Percentiles rank a stretch among this genome's conserved stretches.
phyloP scores from a whole-genome alignment of 2,329 filamentous ascomycete species.

The Chrysoporthe puriensis region DNA sequence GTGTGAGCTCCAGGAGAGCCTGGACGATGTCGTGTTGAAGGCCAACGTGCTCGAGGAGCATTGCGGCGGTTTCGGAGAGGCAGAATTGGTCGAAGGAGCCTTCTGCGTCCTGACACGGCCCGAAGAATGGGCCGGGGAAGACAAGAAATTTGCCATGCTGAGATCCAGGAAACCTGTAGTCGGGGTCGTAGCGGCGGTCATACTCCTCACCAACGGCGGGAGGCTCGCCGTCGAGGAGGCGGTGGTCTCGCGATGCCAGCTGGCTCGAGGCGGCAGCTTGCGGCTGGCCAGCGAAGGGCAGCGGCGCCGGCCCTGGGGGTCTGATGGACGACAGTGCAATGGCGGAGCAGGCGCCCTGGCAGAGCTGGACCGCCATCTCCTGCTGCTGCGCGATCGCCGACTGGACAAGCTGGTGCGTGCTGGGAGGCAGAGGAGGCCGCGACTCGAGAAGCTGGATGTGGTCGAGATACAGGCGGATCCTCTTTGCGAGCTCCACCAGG shows the following conservation, averaged over 20 bases:
- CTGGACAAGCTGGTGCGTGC: not conserved
- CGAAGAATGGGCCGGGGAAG: not conserved
- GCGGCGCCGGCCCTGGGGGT: not conserved
- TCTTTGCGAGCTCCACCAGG: not conserved
- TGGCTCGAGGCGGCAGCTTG: not conserved
- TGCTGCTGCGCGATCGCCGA: not conserved
- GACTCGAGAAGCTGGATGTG: not conserved
- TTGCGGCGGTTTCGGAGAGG: not conserved
- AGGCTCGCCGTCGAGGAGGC: not conserved
- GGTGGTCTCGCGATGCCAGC: not conserved
- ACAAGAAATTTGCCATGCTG: not conserved
- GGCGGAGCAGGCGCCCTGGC: not conserved
- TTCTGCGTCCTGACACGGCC: not conserved
- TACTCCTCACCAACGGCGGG: not conserved
- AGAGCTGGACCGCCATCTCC: not conserved
- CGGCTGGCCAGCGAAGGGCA: not conserved
- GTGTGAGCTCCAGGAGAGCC: not conserved
- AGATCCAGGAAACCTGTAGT: not conserved
- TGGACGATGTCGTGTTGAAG: not conserved
- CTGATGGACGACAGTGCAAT: not conserved
- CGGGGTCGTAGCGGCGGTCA: not conserved
- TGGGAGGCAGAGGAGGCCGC: not conserved
- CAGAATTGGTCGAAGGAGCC: not conserved
- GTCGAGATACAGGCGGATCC: not conserved
- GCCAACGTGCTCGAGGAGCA: not conserved